Percentiles rank a stretch among this genome's conserved stretches.
phyloP scores from a whole-genome alignment of 2,329 filamentous ascomycete species.

The Aspergillus fumigatiaffinis region DNA sequence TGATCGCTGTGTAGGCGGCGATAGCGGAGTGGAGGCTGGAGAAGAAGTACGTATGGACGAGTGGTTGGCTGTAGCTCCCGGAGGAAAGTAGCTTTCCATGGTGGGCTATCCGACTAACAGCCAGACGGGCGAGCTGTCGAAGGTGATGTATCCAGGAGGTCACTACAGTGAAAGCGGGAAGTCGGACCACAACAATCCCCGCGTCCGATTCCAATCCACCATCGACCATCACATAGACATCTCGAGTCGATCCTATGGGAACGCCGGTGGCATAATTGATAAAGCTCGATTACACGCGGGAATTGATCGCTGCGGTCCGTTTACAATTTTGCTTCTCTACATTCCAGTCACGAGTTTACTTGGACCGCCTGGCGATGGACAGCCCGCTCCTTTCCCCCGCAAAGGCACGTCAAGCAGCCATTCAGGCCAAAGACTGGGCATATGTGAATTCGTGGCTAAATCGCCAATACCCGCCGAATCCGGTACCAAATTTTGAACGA shows the following conservation, averaged over 20 bases:
- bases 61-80: constrained; percentile 19
- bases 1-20: constrained; percentile 32
- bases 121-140: neutral
- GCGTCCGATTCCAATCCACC: neutral
- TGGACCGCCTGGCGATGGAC: constrained; percentile 20
- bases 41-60: constrained; percentile 19
- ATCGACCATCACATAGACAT: neutral
- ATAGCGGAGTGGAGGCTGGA: constrained; percentile 26
- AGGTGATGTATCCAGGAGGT: constrained; percentile 15
- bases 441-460: constrained; percentile 81
- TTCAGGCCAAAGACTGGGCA: constrained; percentile 85
- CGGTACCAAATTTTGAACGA: constrained; percentile 73
- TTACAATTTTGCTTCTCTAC: neutral
- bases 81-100: constrained; percentile 36
- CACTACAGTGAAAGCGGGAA: constrained; percentile 6
- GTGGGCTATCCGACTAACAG: constrained; percentile 5
- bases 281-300: no score
- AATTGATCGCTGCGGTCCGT: neutral
- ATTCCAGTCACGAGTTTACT: constrained; percentile 9
- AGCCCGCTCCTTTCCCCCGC: constrained; percentile 56
- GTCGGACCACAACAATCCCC: constrained; percentile 1
- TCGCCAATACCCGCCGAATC: constrained; percentile 61
- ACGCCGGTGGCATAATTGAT: neutral
- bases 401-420: constrained; percentile 69
- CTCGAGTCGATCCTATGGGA: neutral